Percentiles rank a stretch among this genome's conserved stretches.
These are phyloP conservation scores for Cladosporium cucumerinum DNA, from an alignment of 2,329 filamentous ascomycete species.

Conservation along the genomic window DNA sequence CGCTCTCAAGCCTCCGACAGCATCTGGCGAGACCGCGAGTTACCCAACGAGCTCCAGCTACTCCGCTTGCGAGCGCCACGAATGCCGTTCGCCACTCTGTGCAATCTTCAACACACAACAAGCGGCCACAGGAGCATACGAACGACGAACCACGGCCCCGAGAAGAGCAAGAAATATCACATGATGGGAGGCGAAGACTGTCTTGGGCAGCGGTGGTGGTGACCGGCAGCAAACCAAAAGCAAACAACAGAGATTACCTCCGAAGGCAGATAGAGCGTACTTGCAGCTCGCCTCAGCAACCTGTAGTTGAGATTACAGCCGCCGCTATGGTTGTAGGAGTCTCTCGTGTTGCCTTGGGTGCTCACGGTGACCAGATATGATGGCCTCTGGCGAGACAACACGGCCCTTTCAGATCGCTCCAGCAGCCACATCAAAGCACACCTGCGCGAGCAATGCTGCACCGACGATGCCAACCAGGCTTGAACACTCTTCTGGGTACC, in stretches of 20 bases:
- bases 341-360: neutral
- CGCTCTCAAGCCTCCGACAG: neutral
- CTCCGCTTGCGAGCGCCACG: neutral
- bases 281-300: neutral
- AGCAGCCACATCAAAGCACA: neutral
- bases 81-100: neutral
- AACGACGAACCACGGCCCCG: neutral
- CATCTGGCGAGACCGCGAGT: neutral
- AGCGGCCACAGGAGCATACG: neutral
- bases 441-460: neutral
- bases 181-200: neutral
- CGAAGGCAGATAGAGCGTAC: neutral
- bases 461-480: neutral
- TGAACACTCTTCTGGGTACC: neutral
- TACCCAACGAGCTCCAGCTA: neutral
- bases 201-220: neutral
- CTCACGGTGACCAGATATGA: neutral
- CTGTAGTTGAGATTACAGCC: neutral
- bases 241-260: neutral
- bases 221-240: neutral
- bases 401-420: neutral
- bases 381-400: neutral
- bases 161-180: neutral
- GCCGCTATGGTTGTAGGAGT: neutral
- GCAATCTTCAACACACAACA: neutral